A percentile compares a stretch with the other conserved stretches of the same genome.
phyloP scores from a whole-genome alignment of 495 filamentous ascomycete genomes.

The Xylaria bambusicola region DNA sequence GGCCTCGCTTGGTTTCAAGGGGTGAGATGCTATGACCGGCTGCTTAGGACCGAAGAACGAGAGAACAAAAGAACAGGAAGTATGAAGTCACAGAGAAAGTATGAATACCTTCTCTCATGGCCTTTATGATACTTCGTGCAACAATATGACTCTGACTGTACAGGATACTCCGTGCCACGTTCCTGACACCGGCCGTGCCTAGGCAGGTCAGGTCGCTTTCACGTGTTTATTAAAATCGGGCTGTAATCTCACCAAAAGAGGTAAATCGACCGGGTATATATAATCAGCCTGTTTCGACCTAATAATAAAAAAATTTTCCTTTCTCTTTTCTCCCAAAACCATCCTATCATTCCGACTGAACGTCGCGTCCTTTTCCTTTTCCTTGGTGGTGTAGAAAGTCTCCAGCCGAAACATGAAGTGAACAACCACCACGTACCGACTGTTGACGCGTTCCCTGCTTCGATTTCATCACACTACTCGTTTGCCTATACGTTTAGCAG shows the following conservation, averaged over 20 bases:
- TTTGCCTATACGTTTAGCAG: not conserved
- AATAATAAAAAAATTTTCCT: not conserved
- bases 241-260: not conserved
- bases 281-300: slow-evolving; percentile 5
- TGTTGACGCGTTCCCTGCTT: not conserved
- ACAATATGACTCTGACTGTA: no score
- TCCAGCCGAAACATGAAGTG: slow-evolving; percentile 15
- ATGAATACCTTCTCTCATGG: no score
- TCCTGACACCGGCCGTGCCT: no score
- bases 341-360: not conserved
- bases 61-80: no score
- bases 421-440: not conserved
- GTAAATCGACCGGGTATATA: slow-evolving; percentile 4
- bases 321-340: not conserved
- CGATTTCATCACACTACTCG: not conserved
- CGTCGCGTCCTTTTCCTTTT: not conserved
- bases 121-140: no score
- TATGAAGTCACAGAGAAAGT: no score
- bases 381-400: not conserved
- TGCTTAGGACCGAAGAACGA: no score
- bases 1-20: no score
- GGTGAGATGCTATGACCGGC: no score
- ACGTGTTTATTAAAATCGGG: slow-evolving; percentile 10
- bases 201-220: no score
- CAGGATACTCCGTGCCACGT: no score